Base-by-base conservation (phyloP, 768 basidiomycete genomes). In the Boletales sp. region DNA sequence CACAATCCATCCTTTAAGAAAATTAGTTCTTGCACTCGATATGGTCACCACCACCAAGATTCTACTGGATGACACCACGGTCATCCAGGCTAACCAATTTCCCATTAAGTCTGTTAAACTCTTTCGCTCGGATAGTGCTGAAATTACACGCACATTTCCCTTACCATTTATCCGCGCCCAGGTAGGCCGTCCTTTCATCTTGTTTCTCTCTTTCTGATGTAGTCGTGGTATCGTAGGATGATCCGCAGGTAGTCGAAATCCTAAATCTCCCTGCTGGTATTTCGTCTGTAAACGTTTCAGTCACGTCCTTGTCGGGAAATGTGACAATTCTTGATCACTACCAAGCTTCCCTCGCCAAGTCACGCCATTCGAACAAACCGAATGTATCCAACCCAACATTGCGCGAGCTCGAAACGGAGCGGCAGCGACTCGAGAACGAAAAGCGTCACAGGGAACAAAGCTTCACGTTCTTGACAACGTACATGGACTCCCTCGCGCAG, bases 401-500 rank as follows among this genome's bases (percentile, higher is more conserved):
- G 19, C 39, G 35, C 13, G 56, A 51, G 17, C 43, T 62, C 10
- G 45, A 41, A 34, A 15, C 30, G 11, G 56, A 62, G 17, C 52
- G 41, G 28, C 33, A 44, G 30, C 52, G 51, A 30, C 44, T 64
- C 10, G 36, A 46, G 42, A 51, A 64, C 10, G 62, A 63, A 44
- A 51, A 21, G 18, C 45, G 49, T 3, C 35, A 59, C 46, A 59
- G 59, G 41, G 49, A 62, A 30, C 49, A 59, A 34, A 53, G 57
- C 36, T 44, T 62, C 44, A 37, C 44, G 10, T 64, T 64, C 37
- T 48, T 64, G 17, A 59, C 62, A 5, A 64, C 62, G 2, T 62
- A 59, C 25, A 64, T 64, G 57, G 54, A 61, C 36, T 64, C 62
- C 15, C 57, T 63, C 17, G 62, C 62, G 8, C 50, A 61, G 34